phyloP scores from a whole-genome alignment of 2,329 filamentous ascomycete genomes.

The Knufia fluminis region DNA sequence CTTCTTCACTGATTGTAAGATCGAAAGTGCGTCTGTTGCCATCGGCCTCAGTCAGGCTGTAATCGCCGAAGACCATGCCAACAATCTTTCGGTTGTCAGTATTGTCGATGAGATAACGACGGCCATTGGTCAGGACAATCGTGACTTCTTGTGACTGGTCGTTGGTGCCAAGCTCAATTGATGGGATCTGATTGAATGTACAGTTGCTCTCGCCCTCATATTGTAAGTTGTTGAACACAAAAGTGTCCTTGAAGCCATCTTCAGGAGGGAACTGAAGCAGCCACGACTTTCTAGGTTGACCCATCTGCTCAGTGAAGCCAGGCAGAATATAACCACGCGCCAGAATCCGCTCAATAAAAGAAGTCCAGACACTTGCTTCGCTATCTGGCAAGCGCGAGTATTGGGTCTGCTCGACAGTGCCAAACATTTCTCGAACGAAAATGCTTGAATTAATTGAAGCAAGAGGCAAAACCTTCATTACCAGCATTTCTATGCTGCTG shows the following conservation, averaged over 20 bases:
- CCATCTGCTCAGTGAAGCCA: slow-evolving; percentile 19
- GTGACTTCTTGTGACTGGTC: slow-evolving; percentile 15
- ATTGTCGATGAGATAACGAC: slow-evolving; percentile 19
- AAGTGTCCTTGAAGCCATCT: slow-evolving; percentile 22
- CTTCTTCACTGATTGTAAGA: slow-evolving; percentile 19
- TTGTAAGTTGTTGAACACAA: slow-evolving; percentile 23
- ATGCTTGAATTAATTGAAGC: slow-evolving; percentile 25
- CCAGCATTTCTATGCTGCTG: slow-evolving; percentile 20
- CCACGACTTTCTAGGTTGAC: slow-evolving; percentile 21
- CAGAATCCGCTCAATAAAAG: slow-evolving; percentile 18
- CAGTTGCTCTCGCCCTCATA: slow-evolving; percentile 16
- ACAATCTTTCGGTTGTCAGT: slow-evolving; percentile 23
- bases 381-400: slow-evolving; percentile 9
- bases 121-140: slow-evolving; percentile 20
- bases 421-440: slow-evolving; percentile 23
- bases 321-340: slow-evolving; percentile 22
- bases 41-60: slow-evolving; percentile 17
- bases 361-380: slow-evolving; percentile 19
- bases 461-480: slow-evolving; percentile 26
- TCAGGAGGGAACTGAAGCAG: slow-evolving; percentile 22
- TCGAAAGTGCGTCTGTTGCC: slow-evolving; percentile 16
- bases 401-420: slow-evolving; percentile 19
- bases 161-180: slow-evolving; percentile 18
- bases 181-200: slow-evolving; percentile 24
- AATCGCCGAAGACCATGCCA: slow-evolving; percentile 17